A percentile compares a stretch with the other conserved stretches of the same genome.
Conservation (phyloP, 73 alveolate genomes). For the Symbiodinium natans region DNA sequence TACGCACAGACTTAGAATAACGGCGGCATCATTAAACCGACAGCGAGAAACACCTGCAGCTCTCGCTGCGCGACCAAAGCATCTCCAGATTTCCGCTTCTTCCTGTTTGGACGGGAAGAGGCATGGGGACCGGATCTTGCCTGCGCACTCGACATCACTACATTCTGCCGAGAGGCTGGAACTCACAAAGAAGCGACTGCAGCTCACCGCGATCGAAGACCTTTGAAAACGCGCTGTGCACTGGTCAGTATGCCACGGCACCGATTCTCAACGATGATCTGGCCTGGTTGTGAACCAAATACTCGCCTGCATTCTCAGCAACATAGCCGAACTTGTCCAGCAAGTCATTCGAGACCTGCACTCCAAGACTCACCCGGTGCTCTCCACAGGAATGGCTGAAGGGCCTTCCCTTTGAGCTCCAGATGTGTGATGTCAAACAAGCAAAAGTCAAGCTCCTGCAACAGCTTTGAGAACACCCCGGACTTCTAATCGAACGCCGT, state of each 20-base stretch:
- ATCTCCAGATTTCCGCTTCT: conserved; percentile 53
- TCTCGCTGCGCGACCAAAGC: conserved; percentile 51
- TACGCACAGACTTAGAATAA: too few species aligned
- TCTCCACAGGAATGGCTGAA: background rate
- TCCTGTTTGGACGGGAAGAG: background rate
- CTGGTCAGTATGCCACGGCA: background rate
- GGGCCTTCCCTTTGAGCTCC: conserved; percentile 33
- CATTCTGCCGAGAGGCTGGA: background rate
- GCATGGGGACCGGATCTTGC: background rate
- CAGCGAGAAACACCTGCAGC: conserved; percentile 13
- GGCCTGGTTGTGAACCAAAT: conserved; percentile 74
- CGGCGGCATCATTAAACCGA: background rate
- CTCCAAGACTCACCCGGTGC: too few species aligned
- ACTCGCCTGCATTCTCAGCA: conserved; percentile 46
- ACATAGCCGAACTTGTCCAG: conserved; percentile 61
- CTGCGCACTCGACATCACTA: background rate
- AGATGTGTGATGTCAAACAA: background rate
- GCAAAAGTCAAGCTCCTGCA: conserved; percentile 59
- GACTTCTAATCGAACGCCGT: too few species aligned
- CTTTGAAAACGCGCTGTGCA: background rate
- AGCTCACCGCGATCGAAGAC: conserved; percentile 41
- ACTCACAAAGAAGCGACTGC: conserved; percentile 54
- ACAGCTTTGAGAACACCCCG: too few species aligned
- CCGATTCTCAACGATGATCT: background rate
- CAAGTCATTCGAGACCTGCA: conserved; percentile 62